Evolutionary conservation across 257 asterid genomes (phyloP), one percentile per base, ranked within the genome.

Genomic region (Fraxinus excelsior): DNA sequence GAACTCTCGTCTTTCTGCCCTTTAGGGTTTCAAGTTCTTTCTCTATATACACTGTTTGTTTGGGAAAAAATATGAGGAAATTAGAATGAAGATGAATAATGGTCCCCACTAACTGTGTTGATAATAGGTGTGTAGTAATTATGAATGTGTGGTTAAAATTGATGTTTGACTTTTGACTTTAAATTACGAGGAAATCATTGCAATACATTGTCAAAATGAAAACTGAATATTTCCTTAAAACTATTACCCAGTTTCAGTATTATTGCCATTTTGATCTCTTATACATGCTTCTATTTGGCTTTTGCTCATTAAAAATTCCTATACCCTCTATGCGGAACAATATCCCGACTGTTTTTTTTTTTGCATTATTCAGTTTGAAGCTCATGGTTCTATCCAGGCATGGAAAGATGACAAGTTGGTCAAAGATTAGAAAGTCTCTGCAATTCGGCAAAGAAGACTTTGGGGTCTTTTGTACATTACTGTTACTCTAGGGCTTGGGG

Each of bases 391-490:
- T 62, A 72, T 56, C 31, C 77, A 76, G 86, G 89, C 73, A 34
- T 74, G 83, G 46, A 49, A 74, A 44, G 82, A 78, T 77, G 81
- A 65, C 73, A 38, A 51, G 78, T 67, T 77, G 81, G 79, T 73
- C 72, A 70, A 75, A 73, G 49, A 65, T 72, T 72, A 60, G 72
- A 74, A 73, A 85, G 73, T 78, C 75, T 82, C 80, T 66, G 69
- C 74, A 68, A 72, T 68, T 75, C 66, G 60, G 74, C 79, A 75
- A 72, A 77, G 78, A 82, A 78, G 75, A 74, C 77, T 46, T 67
- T 28, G 76, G 85, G 85, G 90, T 49, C 80, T 74, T 87, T 51
- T 90, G 93, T 91, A 91, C 72, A 90, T 86, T 80, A 82, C 70
- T 80, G 67, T 81, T 77, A 72, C 83, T 80, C 77, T 80, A 65